Base-by-base conservation (phyloP, 2,329 filamentous ascomycete species). In the Daldinia sp. region DNA sequence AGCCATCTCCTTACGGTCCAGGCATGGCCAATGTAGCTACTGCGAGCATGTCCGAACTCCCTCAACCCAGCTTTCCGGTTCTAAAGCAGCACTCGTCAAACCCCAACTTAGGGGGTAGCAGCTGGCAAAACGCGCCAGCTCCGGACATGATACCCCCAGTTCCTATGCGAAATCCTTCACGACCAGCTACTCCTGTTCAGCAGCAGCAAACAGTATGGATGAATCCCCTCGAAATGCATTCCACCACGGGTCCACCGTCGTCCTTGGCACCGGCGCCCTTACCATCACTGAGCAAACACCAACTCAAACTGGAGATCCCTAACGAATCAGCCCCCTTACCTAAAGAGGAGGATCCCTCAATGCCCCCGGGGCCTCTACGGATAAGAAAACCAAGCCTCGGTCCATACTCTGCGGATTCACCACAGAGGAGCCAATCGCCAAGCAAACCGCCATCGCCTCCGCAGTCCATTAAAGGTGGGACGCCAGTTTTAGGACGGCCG, bases 151-250 rank as follows among this genome's bases (percentile, higher is more conserved):
- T 58, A 21, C 75, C 77, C 2, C 72, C 76, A 9, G 71, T 76
- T 2, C 63, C 76, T 8, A 74, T 72, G 1, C 73, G 72, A 17
- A 67, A 73, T 37, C 71, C 72, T 6, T 66, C 72, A 13, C 72
- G 75, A 19, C 74, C 75, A 2, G 74, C 72, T 5, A 75, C 74
- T 3, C 73, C 71, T 19, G 76, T 75, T 29, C 45, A 48, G 45
- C 45, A 48, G 27, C 27, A 74, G 43, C 79, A 77, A 30, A 30
- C 51, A 57, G 75, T 77, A 3, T 81, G 80, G 76, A 75, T 81
- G 5, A 82, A 81, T 61, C 80, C 83, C 0, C 75, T 84, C n/a
- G 80, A 83, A 10, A 77, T 82, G 29, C 79, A 83, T 59, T 81
- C 81, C 61, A 67, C 68, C 51, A 78, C 69, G 60, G 73, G 68